These are phyloP conservation scores for Alternaria sp. DNA, from an alignment of 2,329 filamentous ascomycete species.

Conservation along the genomic window DNA sequence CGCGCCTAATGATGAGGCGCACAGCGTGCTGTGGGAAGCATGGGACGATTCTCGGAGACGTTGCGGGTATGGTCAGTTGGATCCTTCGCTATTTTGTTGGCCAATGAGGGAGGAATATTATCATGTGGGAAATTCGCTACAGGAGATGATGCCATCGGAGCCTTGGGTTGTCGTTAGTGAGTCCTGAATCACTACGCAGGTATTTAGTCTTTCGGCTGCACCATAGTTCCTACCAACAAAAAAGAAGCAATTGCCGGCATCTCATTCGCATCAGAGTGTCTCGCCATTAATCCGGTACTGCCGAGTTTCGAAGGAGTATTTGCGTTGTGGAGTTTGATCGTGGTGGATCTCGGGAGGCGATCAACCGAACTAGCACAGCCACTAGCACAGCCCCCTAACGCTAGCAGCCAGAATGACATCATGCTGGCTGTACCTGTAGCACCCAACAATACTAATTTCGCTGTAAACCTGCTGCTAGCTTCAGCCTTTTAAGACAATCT, in stretches of 20 bases:
- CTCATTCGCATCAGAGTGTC: not conserved
- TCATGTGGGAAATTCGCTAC: not conserved
- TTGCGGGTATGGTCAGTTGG: not conserved
- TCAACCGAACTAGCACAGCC: not conserved
- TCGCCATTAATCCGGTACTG: not conserved
- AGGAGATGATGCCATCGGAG: not conserved
- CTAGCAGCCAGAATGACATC: constrained; percentile 17
- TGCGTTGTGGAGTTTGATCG: not conserved
- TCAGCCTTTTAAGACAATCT: too few relatives aligned
- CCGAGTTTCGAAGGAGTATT: constrained; percentile 4
- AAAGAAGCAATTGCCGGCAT: not conserved
- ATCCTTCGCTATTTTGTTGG: not conserved
- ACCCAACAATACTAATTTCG: constrained; percentile 11
- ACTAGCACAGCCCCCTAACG: not conserved
- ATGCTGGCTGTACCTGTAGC: constrained; percentile 19
- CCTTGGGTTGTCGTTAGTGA: not conserved
- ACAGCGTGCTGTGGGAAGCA: not conserved
- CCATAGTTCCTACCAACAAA: not conserved
- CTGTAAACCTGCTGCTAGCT: constrained; percentile 24
- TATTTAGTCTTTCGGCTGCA: not conserved
- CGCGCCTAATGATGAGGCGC: constrained; percentile 1
- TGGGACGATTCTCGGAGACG: constrained; percentile 3
- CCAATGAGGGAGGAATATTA: not conserved
- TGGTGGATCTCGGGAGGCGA: constrained; percentile 13
- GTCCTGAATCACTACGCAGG: not conserved